Conservation (phyloP, 352 stramenopile genomes). For the Globisporangium parvum region DNA sequence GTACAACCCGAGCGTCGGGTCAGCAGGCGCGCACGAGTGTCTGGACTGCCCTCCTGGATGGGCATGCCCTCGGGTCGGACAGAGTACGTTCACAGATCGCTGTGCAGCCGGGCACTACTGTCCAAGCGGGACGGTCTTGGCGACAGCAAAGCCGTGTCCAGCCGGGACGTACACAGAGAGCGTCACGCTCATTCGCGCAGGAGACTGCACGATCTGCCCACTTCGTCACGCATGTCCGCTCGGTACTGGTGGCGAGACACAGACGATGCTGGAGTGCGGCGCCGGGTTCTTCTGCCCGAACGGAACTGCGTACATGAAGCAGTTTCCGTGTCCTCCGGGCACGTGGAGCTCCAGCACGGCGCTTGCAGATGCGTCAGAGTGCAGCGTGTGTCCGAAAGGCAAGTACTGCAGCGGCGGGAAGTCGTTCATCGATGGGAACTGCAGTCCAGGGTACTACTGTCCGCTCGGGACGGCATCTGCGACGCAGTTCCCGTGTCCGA, state of each 20-base stretch:
- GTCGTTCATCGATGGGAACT: constrained; percentile 62
- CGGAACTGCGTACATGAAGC: constrained; percentile 53
- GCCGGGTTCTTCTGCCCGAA: constrained; percentile 81
- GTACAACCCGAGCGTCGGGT: constrained; percentile 58
- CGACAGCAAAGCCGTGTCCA: constrained; percentile 55
- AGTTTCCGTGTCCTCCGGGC: constrained; percentile 80
- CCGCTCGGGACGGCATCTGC: constrained; percentile 61
- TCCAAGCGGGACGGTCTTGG: constrained; percentile 48
- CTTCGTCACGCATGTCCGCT: constrained; percentile 60
- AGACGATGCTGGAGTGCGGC: constrained; percentile 67
- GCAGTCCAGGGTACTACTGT: constrained; percentile 86
- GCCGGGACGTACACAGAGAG: constrained; percentile 71
- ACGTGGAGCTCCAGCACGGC: constrained; percentile 82
- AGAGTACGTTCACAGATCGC: constrained; percentile 52
- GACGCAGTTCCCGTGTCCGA: constrained; percentile 76
- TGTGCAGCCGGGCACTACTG: constrained; percentile 73
- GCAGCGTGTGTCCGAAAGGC: constrained; percentile 73
- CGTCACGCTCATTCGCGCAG: constrained; percentile 48
- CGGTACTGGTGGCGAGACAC: constrained; percentile 62
- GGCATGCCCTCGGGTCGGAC: constrained; percentile 63
- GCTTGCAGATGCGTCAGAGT: constrained; percentile 55
- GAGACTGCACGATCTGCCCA: constrained; percentile 79
- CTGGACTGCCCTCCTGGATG: constrained; percentile 62
- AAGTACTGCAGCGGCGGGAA: constrained; percentile 85
- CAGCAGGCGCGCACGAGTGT: constrained; percentile 52